Evolutionary conservation across 768 basidiomycete species (phyloP).

Genomic region (Roridomyces roridus): DNA sequence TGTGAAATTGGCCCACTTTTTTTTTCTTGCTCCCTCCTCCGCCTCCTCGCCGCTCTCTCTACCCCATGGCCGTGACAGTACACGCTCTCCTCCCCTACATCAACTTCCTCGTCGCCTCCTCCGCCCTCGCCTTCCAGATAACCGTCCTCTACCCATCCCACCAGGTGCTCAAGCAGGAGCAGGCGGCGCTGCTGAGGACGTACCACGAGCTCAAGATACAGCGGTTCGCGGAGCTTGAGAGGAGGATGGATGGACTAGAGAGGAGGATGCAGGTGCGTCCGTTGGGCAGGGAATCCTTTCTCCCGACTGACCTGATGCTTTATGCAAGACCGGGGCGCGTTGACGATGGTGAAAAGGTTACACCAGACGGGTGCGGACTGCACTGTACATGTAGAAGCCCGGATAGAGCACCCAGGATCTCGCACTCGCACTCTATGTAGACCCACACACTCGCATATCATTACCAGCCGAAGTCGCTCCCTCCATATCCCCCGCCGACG

Average conservation of each 20-base stretch:
- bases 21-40: neutral
- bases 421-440: no score
- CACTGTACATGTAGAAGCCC: no score
- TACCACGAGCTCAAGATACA: conserved; percentile 27
- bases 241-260: conserved; percentile 5
- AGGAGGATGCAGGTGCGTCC: conserved; percentile 8
- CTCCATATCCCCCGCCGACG: conserved; percentile 7
- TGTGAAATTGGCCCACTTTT: neutral
- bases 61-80: no score
- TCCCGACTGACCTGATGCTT: no score
- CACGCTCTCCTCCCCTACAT: conserved; percentile 29
- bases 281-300: no score
- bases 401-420: no score
- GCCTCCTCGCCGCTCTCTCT: conserved; percentile 22
- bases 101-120: conserved; percentile 27
- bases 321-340: no score
- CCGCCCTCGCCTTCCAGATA: conserved; percentile 30
- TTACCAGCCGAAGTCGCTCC: neutral
- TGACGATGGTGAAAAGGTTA: no score
- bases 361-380: no score
- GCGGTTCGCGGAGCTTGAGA: conserved; percentile 19
- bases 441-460: no score
- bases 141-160: conserved; percentile 34
- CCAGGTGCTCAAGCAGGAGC: conserved; percentile 10
- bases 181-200: conserved; percentile 19